These are phyloP conservation scores for Neopestalotiopsis rosae DNA, from an alignment of 2,329 filamentous ascomycete genomes.

Conservation along the genomic window DNA sequence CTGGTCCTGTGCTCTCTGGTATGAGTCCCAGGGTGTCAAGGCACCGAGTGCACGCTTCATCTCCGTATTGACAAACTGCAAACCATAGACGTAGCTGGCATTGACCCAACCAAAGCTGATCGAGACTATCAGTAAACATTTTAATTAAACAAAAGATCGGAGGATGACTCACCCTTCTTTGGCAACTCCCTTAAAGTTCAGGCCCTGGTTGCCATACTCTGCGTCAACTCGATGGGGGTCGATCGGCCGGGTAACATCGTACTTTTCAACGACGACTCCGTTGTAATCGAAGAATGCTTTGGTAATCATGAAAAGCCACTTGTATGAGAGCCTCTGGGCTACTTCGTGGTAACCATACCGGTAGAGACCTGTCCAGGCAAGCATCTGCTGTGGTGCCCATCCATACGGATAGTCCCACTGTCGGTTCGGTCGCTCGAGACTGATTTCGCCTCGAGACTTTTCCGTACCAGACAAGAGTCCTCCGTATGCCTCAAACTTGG, in stretches of 20 bases:
- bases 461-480: slow-evolving; percentile 90
- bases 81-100: slow-evolving; percentile 92
- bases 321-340: slow-evolving; percentile 87
- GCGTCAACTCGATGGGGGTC: slow-evolving; percentile 95
- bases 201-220: slow-evolving; percentile 96
- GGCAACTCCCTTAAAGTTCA: slow-evolving; percentile 93
- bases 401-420: slow-evolving; percentile 99
- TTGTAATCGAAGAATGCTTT: slow-evolving; percentile 99
- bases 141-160: slow-evolving; percentile 16
- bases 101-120: slow-evolving; percentile 97
- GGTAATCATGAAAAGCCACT: slow-evolving; percentile 98
- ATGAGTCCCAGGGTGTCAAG: slow-evolving; percentile 84
- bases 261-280: slow-evolving; percentile 97
- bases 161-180: slow-evolving; percentile 82
- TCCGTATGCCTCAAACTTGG: slow-evolving; percentile 85
- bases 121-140: neutral
- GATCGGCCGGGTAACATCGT: slow-evolving; percentile 88
- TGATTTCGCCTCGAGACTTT: slow-evolving; percentile 80
- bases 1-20: slow-evolving; percentile 69
- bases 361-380: slow-evolving; percentile 92
- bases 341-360: slow-evolving; percentile 93
- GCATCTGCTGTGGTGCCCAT: slow-evolving; percentile 98
- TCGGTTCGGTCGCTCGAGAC: slow-evolving; percentile 85
- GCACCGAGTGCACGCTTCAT: slow-evolving; percentile 89
- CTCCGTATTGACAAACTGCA: slow-evolving; percentile 87